phyloP scores from a whole-genome alignment of 768 basidiomycete species.

The Suillus weaverae region DNA sequence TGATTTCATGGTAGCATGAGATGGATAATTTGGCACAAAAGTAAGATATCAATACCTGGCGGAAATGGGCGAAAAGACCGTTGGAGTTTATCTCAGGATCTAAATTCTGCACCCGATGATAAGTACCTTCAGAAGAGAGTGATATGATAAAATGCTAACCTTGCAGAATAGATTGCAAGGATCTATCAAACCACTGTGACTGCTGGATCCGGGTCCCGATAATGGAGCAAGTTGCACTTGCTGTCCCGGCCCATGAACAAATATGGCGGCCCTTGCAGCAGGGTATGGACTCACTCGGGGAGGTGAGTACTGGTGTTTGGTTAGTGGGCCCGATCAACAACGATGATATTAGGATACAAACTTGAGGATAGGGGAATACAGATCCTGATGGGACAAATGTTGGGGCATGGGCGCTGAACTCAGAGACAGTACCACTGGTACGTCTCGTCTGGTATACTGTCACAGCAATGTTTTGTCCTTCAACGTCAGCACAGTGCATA shows the following conservation, averaged over 20 bases:
- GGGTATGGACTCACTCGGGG: conserved; percentile 57
- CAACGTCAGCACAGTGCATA: conserved; percentile 81
- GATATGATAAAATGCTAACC: conserved; percentile 38
- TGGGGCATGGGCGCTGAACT: conserved; percentile 74
- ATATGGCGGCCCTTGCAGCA: conserved; percentile 43
- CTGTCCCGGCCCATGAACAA: conserved; percentile 87
- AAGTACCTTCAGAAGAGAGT: conserved; percentile 5
- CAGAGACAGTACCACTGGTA: conserved; percentile 51
- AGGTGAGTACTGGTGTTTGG: conserved; percentile 57
- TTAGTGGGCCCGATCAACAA: conserved; percentile 4
- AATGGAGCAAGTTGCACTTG: conserved; percentile 83
- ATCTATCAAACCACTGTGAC: conserved; percentile 86
- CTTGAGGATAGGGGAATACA: conserved; percentile 63
- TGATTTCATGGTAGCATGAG: conserved; percentile 16
- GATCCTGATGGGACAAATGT: conserved; percentile 73
- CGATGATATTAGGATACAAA: conserved; percentile 38
- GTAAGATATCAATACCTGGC: conserved; percentile 48
- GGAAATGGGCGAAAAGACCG: conserved; percentile 79
- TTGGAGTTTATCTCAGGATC: conserved; percentile 86
- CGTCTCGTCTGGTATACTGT: conserved; percentile 73
- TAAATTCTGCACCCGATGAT: conserved; percentile 58
- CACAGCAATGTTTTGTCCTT: conserved; percentile 83
- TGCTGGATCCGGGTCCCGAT: conserved; percentile 71
- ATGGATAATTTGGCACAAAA: conserved; percentile 11
- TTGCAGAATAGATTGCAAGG: conserved; percentile 92